phyloP scores from a whole-genome alignment of 1,284 basidiomycete genomes.

The Ustilago xerochloae region DNA sequence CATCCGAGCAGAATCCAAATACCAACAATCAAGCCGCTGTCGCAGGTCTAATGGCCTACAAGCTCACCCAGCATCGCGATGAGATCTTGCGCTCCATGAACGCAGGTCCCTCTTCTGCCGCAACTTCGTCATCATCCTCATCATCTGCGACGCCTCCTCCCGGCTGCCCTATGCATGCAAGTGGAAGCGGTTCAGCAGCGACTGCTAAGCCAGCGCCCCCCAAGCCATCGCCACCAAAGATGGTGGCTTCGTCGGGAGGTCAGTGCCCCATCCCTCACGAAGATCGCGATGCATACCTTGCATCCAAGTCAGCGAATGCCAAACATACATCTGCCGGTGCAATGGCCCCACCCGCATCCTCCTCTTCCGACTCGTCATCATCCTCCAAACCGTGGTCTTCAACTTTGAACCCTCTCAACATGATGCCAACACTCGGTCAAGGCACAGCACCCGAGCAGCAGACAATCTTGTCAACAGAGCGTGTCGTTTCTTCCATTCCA shows the following conservation, averaged over 20 bases:
- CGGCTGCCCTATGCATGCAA: constrained; percentile 57
- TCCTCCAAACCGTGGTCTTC: constrained; percentile 45
- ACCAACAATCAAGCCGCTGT: constrained; percentile 55
- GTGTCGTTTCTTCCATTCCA: constrained; percentile 86
- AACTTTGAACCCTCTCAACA: constrained; percentile 80
- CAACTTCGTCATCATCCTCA: constrained; percentile 12
- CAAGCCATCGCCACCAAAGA: constrained; percentile 29
- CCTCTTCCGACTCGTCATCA: constrained; percentile 8
- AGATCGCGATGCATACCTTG: constrained; percentile 44
- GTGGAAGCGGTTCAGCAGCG: constrained; percentile 11
- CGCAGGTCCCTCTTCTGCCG: constrained; percentile 8
- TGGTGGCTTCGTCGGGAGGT: constrained; percentile 39
- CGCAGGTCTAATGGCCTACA: constrained; percentile 49
- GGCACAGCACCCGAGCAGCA: constrained; percentile 74
- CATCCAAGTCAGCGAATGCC: constrained; percentile 20
- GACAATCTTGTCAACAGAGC: constrained; percentile 77
- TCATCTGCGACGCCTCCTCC: constrained; percentile 37
- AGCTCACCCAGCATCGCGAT: constrained; percentile 42
- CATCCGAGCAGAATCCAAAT: constrained; percentile 14
- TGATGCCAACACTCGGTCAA: constrained; percentile 87
- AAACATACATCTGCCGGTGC: constrained; percentile 4
- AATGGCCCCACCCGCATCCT: constrained; percentile 27
- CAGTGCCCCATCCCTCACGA: constrained; percentile 52
- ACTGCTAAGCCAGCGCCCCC: constrained; percentile 1
- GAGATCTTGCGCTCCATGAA: constrained; percentile 30